Evolutionary conservation across 805 yeast species (phyloP).

Genomic region (Tetrapisispora fleetii): DNA sequence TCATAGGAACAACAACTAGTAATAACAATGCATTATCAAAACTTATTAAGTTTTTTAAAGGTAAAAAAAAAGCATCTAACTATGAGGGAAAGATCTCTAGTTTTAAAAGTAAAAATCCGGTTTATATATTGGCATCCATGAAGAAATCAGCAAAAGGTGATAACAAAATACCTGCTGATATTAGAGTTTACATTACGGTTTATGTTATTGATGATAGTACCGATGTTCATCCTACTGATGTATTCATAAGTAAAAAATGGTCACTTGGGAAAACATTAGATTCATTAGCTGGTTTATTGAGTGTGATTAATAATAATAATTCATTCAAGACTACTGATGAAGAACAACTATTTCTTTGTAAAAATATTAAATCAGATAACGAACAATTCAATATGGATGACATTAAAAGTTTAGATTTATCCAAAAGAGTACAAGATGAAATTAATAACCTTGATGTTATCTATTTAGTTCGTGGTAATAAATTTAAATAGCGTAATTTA

Average conservation of each 20-base stretch:
- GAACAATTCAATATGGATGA: background rate
- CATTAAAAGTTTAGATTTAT: constrained; percentile 5
- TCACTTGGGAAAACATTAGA: constrained; percentile 27
- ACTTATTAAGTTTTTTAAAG: constrained; percentile 19
- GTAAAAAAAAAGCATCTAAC: constrained; percentile 5
- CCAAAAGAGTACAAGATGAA: constrained; percentile 14
- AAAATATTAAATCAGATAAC: constrained; percentile 2
- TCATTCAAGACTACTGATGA: constrained; percentile 7
- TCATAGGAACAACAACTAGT: constrained; percentile 7
- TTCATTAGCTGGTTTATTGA: constrained; percentile 18
- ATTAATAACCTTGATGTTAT: constrained; percentile 18
- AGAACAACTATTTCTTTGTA: constrained; percentile 22
- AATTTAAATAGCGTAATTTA: background rate
- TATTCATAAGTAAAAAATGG: constrained; percentile 26
- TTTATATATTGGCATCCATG: constrained; percentile 11
- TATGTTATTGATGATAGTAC: constrained; percentile 6
- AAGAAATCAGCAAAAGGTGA: constrained; percentile 23
- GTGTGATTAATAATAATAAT: constrained; percentile 17
- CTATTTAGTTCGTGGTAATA: constrained; percentile 21
- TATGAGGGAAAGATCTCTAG: constrained; percentile 5
- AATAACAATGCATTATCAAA: constrained; percentile 19
- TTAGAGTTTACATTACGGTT: constrained; percentile 21
- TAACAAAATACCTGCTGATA: constrained; percentile 16
- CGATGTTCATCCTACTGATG: constrained; percentile 3
- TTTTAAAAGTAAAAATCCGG: constrained; percentile 4